Percentiles rank a stretch among this genome's conserved stretches.
Evolutionary conservation across 495 filamentous ascomycete species (phyloP).

Genomic region (Neurospora sp.): DNA sequence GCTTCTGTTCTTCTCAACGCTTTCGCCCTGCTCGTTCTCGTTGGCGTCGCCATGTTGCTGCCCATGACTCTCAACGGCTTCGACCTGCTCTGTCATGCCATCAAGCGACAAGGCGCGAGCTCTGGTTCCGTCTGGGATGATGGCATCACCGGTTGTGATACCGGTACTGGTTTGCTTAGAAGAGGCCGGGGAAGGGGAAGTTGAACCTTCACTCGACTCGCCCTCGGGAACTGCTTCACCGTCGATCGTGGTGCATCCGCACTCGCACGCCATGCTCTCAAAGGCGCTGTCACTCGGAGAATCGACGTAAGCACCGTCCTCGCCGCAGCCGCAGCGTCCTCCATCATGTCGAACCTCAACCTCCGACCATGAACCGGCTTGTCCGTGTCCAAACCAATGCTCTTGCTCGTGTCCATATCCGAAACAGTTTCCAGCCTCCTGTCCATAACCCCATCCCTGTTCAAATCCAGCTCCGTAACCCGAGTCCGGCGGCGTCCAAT

Average conservation of each 20-base stretch:
- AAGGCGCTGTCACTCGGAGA: not conserved
- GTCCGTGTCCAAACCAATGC: not conserved
- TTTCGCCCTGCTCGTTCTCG: not conserved
- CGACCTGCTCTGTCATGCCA: not conserved
- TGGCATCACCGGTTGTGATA: too few species aligned
- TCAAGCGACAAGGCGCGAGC: not conserved
- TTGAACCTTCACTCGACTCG: not conserved
- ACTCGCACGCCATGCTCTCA: not conserved
- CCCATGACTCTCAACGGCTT: not conserved
- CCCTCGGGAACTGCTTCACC: not conserved
- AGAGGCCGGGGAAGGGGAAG: not conserved
- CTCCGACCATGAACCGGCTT: not conserved
- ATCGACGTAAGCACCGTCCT: not conserved
- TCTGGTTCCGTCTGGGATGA: not conserved
- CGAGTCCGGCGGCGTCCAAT: not conserved
- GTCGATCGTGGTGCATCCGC: not conserved
- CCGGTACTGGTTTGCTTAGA: not conserved
- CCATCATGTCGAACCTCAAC: not conserved
- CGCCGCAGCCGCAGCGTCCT: not conserved
- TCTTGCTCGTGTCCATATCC: not conserved
- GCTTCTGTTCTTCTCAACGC: not conserved
- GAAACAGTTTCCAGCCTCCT: not conserved
- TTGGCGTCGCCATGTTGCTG: not conserved
- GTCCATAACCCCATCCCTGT: not conserved
- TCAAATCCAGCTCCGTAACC: not conserved